Conservation (phyloP, 2,329 filamentous ascomycete genomes). For the Curvularia sp. region DNA sequence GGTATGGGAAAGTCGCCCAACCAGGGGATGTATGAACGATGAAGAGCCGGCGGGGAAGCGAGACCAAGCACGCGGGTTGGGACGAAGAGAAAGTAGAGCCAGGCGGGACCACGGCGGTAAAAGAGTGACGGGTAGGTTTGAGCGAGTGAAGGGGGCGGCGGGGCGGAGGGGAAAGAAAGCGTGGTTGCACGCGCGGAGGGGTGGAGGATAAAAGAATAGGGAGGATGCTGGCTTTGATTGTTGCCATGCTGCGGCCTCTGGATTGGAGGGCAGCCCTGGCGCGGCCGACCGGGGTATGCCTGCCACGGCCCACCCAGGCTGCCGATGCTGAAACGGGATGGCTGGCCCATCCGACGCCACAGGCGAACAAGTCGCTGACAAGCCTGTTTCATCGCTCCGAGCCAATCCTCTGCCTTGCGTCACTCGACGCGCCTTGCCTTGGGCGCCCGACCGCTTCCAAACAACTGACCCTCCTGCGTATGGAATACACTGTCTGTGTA, state of each 20-base stretch:
- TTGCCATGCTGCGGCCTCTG: conserved; percentile 15
- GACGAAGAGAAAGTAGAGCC: conserved; percentile 34
- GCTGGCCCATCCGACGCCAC: conserved; percentile 22
- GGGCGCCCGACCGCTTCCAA: neutral
- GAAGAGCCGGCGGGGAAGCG: conserved; percentile 37
- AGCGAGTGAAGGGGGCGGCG: conserved; percentile 10
- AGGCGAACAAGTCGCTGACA: conserved; percentile 18
- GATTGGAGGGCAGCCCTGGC: conserved; percentile 30
- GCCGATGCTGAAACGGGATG: conserved; percentile 28
- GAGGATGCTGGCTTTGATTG: conserved; percentile 35
- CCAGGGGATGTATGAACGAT: conserved; percentile 41
- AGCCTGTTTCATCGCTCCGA: conserved; percentile 34
- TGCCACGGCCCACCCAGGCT: conserved; percentile 19
- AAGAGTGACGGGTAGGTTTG: conserved; percentile 27
- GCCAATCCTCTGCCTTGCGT: conserved; percentile 14
- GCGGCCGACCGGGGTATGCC: conserved; percentile 13
- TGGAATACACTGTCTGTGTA: too few species aligned
- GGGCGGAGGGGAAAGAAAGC: conserved; percentile 2
- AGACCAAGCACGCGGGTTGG: conserved; percentile 26
- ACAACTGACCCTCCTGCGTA: neutral
- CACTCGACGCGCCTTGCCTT: neutral
- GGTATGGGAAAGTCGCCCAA: conserved; percentile 28
- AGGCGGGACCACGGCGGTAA: conserved; percentile 25
- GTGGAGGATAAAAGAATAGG: conserved; percentile 28
- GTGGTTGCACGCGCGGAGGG: conserved; percentile 20